These are phyloP conservation scores for Peniophora sp. DNA, from an alignment of 1,284 basidiomycete species.

Conservation along the genomic window DNA sequence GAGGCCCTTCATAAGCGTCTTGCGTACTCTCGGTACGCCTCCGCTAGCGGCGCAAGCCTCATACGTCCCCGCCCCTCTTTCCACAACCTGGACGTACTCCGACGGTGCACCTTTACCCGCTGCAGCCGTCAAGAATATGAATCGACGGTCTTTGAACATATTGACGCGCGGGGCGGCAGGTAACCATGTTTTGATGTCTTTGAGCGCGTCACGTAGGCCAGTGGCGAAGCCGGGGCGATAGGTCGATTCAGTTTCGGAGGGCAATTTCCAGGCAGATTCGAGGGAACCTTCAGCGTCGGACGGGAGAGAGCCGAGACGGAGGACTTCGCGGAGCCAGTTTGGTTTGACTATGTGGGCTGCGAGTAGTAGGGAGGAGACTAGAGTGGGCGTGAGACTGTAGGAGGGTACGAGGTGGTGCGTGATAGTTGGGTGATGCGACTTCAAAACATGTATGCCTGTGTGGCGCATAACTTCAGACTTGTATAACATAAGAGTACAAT, in stretches of 20 bases:
- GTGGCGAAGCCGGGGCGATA: slow-evolving; percentile 50
- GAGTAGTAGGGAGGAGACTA: slow-evolving; percentile 50
- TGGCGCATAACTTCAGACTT: slow-evolving; percentile 1
- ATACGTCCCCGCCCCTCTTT: slow-evolving; percentile 45
- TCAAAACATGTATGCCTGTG: slow-evolving; percentile 47
- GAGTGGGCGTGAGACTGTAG: slow-evolving; percentile 35
- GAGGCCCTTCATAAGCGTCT: slow-evolving; percentile 40
- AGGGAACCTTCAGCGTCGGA: too few relatives aligned
- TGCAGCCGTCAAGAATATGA: slow-evolving; percentile 54
- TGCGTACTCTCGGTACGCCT: slow-evolving; percentile 41
- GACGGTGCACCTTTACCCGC: slow-evolving; percentile 37
- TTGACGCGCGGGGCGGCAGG: slow-evolving; percentile 50
- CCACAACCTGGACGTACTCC: slow-evolving; percentile 43
- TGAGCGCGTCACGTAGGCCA: slow-evolving; percentile 36
- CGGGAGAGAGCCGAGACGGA: slow-evolving; percentile 35
- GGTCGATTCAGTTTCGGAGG: slow-evolving; percentile 40
- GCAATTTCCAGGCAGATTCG: too few relatives aligned
- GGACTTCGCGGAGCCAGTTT: slow-evolving; percentile 55
- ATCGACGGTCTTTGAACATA: slow-evolving; percentile 43
- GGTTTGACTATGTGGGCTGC: slow-evolving; percentile 48
- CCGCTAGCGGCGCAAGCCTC: slow-evolving; percentile 47
- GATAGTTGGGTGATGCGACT: slow-evolving; percentile 31
- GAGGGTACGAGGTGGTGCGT: slow-evolving; percentile 56
- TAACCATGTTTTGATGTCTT: slow-evolving; percentile 51
- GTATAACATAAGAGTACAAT: background rate